Evolutionary conservation across 202 grass and related monocot genomes (phyloP).

Genomic region (Brachypodium distachyon): DNA sequence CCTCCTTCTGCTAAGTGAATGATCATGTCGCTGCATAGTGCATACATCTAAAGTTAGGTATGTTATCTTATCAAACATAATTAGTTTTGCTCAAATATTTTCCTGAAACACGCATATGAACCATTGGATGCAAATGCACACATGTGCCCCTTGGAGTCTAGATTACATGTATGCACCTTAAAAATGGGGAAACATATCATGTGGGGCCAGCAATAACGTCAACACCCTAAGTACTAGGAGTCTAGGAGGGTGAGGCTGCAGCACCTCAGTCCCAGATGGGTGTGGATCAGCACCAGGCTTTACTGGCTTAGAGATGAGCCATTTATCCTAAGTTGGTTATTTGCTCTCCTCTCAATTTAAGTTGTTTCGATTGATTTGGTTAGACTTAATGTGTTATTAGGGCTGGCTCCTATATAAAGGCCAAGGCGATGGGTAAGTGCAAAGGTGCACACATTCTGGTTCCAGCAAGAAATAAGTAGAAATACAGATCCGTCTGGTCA

Average conservation of each 20-base stretch:
- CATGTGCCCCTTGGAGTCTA: background rate
- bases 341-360: background rate
- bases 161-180: background rate
- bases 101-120: background rate
- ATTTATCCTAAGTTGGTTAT: background rate
- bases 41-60: conserved; percentile 13
- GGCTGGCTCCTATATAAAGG: background rate
- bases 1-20: conserved; percentile 13
- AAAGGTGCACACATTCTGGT: background rate
- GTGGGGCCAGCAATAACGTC: background rate
- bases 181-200: background rate
- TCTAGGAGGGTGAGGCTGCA: background rate
- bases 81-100: conserved; percentile 8
- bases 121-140: background rate
- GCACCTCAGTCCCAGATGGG: background rate
- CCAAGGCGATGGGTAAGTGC: background rate
- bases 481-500: background rate
- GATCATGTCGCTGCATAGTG: conserved; percentile 35
- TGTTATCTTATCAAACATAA: background rate
- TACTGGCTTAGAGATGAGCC: background rate
- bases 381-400: background rate
- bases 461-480: background rate
- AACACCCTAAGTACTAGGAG: background rate
- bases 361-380: background rate
- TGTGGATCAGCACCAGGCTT: background rate